Evolutionary conservation across 169 alveolate genomes (phyloP).

Genomic region (Theileria sp.): DNA sequence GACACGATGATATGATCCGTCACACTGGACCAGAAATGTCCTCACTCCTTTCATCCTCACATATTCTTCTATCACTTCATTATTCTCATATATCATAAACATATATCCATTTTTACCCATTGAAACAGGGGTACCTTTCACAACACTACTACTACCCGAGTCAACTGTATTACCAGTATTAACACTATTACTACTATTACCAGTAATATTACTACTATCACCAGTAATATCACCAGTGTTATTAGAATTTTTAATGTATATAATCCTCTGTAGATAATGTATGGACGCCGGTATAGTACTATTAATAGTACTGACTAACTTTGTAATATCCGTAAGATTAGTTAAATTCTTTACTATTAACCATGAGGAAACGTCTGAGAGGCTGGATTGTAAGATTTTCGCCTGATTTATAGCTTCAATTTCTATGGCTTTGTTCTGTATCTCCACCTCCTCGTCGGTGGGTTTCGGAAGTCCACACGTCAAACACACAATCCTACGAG

Average conservation of each 20-base stretch:
- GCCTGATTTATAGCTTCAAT: constrained; percentile 40
- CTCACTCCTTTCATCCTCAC: constrained; percentile 23
- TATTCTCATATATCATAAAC: constrained; percentile 33
- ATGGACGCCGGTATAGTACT: no score
- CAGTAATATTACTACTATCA: neutral
- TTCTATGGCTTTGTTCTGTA: constrained; percentile 43
- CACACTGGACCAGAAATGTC: constrained; percentile 20
- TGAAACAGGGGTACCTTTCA: constrained; percentile 22
- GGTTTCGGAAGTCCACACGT: constrained; percentile 53
- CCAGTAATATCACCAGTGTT: neutral
- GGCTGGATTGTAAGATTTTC: constrained; percentile 35
- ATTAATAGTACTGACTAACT: constrained; percentile 8
- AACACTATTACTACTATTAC: neutral
- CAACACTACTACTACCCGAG: constrained; percentile 20
- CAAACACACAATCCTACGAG: constrained; percentile 57
- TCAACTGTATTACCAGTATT: no score
- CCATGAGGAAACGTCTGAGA: constrained; percentile 61
- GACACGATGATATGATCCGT: constrained; percentile 31
- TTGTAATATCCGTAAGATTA: constrained; percentile 29
- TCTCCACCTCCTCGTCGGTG: constrained; percentile 44
- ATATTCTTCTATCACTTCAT: constrained; percentile 9
- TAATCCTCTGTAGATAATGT: constrained; percentile 17
- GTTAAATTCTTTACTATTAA: constrained; percentile 50
- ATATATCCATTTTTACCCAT: constrained; percentile 31
- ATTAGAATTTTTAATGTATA: constrained; percentile 46